Percentiles rank a stretch among this genome's conserved stretches.
phyloP scores from a whole-genome alignment of 164 flowering plant species.

The Malania oleifera region DNA sequence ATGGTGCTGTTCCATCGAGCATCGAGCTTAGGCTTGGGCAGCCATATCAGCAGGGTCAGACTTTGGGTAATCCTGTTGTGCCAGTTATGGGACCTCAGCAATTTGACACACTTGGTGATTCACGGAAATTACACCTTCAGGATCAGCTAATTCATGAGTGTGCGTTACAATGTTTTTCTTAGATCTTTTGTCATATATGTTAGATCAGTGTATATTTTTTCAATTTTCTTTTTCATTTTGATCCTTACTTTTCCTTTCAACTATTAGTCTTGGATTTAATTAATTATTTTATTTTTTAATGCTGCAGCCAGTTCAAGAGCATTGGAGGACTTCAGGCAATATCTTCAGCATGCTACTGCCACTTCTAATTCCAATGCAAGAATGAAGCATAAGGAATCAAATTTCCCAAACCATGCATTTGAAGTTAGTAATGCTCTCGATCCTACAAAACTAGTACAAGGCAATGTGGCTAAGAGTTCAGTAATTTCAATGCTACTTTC shows the following conservation, averaged over 20 bases:
- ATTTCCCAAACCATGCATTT: slow-evolving; percentile 12
- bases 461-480: slow-evolving; percentile 23
- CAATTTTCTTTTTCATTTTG: not conserved
- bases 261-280: slow-evolving; percentile 5
- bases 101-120: slow-evolving; percentile 13
- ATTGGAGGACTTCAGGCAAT: slow-evolving; percentile 23
- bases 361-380: slow-evolving; percentile 10
- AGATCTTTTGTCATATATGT: not conserved
- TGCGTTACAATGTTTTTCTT: slow-evolving; percentile 18
- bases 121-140: slow-evolving; percentile 18
- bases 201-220: not conserved
- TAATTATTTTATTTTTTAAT: slow-evolving; percentile 9
- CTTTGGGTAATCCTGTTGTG: slow-evolving; percentile 19
- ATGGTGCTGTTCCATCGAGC: slow-evolving; percentile 36
- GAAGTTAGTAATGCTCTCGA: slow-evolving; percentile 15
- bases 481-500: slow-evolving; percentile 21
- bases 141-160: slow-evolving; percentile 31
- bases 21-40: slow-evolving; percentile 73
- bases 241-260: not conserved
- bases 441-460: slow-evolving; percentile 15
- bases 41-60: slow-evolving; percentile 41
- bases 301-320: slow-evolving; percentile 27
- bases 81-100: slow-evolving; percentile 19
- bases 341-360: slow-evolving; percentile 16
- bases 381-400: slow-evolving; percentile 20